These are phyloP conservation scores for Lepidium didymum DNA, from an alignment of 345 rosid species.

Conservation along the genomic window DNA sequence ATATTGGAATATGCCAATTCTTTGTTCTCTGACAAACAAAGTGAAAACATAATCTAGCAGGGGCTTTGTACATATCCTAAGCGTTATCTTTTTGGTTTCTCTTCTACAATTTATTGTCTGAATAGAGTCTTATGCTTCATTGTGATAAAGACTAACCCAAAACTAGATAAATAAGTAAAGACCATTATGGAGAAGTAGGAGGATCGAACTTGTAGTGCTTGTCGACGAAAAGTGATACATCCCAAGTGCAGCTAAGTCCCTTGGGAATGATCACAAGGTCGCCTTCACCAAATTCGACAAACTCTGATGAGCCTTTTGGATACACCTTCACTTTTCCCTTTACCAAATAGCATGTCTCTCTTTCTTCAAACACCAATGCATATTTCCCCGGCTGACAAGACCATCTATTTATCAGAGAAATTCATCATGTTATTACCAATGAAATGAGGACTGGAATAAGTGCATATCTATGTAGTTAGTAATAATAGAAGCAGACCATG, in stretches of 20 bases:
- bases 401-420: conserved; percentile 46
- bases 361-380: conserved; percentile 83
- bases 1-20: neutral
- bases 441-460: neutral
- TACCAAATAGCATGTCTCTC: conserved; percentile 75
- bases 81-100: neutral
- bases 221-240: conserved; percentile 73
- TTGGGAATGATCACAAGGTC: conserved; percentile 85
- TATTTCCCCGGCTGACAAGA: conserved; percentile 90
- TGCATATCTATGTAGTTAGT: neutral
- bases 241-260: conserved; percentile 97
- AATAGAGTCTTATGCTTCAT: conserved; percentile 14
- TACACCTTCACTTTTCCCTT: conserved; percentile 82
- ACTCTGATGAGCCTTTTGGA: conserved; percentile 44
- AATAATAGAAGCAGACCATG: neutral
- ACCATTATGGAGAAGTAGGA: conserved; percentile 19
- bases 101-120: conserved; percentile 2
- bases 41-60: conserved; percentile 9
- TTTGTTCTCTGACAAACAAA: neutral
- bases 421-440: conserved; percentile 11
- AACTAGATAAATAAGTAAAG: neutral
- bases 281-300: conserved; percentile 89
- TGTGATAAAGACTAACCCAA: conserved; percentile 22
- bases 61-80: conserved; percentile 5
- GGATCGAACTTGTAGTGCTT: conserved; percentile 89